A percentile compares a stretch with the other conserved stretches of the same genome.
These are phyloP conservation scores for Aspergillus brasiliensis DNA, from an alignment of 2,329 filamentous ascomycete genomes.

Conservation along the genomic window DNA sequence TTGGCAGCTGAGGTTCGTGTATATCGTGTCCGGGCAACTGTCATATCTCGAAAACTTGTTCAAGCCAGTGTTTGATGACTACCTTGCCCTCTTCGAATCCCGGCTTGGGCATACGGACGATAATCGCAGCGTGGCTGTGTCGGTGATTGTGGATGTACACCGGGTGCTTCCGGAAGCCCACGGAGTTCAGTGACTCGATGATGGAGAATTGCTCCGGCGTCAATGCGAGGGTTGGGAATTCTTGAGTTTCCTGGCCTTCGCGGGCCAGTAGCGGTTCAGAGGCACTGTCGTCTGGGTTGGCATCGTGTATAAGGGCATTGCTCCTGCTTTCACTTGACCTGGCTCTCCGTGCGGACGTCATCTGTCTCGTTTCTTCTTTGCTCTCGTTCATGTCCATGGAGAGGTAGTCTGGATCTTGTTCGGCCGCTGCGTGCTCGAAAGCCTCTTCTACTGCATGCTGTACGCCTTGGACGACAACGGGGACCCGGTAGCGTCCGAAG, in stretches of 20 bases:
- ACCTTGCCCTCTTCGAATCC: conserved; percentile 74
- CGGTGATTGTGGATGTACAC: conserved; percentile 61
- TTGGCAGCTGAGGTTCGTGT: not conserved
- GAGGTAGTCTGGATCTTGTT: conserved; percentile 72
- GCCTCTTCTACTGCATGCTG: conserved; percentile 75
- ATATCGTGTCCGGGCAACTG: not conserved
- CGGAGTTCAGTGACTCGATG: conserved; percentile 71
- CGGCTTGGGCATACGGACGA: conserved; percentile 69
- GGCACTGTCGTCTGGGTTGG: not conserved
- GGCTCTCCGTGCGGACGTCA: not conserved
- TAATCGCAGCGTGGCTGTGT: conserved; percentile 90
- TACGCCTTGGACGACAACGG: conserved; percentile 73
- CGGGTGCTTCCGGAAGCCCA: conserved; percentile 61
- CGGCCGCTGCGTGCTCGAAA: conserved; percentile 71
- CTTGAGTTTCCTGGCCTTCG: not conserved
- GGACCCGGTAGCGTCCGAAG: conserved; percentile 71
- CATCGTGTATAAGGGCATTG: not conserved
- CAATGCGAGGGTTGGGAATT: conserved; percentile 72
- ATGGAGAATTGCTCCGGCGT: conserved; percentile 81
- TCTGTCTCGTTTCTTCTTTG: conserved; percentile 15
- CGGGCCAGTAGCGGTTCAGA: not conserved
- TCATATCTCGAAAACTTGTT: conserved; percentile 69
- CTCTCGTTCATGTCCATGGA: conserved; percentile 52
- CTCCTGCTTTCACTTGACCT: conserved; percentile 1
- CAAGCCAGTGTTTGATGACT: conserved; percentile 79